Evolutionary conservation across 169 alveolate genomes (phyloP).

Genomic region (Besnoitia besnoiti): DNA sequence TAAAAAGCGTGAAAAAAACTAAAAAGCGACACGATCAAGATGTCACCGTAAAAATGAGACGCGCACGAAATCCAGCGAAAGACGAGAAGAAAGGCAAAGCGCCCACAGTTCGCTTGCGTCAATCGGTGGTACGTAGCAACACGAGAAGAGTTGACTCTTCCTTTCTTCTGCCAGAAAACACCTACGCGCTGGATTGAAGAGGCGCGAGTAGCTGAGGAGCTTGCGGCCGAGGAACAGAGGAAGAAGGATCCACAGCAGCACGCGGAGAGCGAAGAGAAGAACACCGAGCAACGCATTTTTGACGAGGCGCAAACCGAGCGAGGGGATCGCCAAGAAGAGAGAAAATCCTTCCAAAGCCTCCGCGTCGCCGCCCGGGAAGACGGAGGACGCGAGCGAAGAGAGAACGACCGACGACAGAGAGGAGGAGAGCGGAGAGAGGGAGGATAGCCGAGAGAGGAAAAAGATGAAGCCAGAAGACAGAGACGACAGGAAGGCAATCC

Average conservation of each 20-base stretch:
- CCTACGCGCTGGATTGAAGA: neutral
- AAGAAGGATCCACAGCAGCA: neutral
- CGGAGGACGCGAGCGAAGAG: neutral
- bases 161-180: neutral
- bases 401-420: neutral
- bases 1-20: too few species aligned
- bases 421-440: neutral
- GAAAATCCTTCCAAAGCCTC: neutral
- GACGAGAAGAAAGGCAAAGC: neutral
- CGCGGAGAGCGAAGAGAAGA: neutral
- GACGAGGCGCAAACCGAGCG: neutral
- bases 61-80: too few species aligned
- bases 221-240: neutral
- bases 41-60: too few species aligned
- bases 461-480: neutral
- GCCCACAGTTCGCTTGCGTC: too few species aligned
- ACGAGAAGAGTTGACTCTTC: neutral
- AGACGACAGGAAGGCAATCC: neutral
- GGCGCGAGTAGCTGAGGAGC: neutral
- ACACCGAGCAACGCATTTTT: neutral
- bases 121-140: too few species aligned
- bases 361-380: neutral
- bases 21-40: too few species aligned
- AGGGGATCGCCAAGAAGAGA: neutral
- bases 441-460: conserved; percentile 7